Percentiles rank a stretch among this genome's conserved stretches.
Evolutionary conservation across 768 basidiomycete genomes (phyloP).

Genomic region (Suillus sp.): DNA sequence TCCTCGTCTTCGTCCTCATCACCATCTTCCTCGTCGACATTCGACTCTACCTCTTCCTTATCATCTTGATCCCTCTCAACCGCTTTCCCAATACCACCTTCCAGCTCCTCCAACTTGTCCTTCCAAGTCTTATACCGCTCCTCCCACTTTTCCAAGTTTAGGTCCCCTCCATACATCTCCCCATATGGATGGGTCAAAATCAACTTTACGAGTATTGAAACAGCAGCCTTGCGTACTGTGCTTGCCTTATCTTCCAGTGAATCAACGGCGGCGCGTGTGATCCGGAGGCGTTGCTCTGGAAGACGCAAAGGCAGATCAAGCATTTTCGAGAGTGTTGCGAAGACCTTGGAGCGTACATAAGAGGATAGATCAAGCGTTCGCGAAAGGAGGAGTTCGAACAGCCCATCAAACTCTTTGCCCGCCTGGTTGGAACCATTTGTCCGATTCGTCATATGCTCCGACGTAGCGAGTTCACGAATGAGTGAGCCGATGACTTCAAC

Average conservation of each 20-base stretch:
- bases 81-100: conserved; percentile 65
- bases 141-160: conserved; percentile 75
- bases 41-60: conserved; percentile 39
- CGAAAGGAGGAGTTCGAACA: conserved; percentile 84
- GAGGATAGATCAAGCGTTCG: conserved; percentile 87
- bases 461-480: conserved; percentile 74
- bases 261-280: conserved; percentile 75
- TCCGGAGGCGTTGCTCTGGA: conserved; percentile 78
- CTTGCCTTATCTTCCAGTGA: conserved; percentile 90
- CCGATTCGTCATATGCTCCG: conserved; percentile 49
- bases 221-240: conserved; percentile 83
- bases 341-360: conserved; percentile 90
- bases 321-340: conserved; percentile 72
- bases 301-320: conserved; percentile 80
- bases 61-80: conserved; percentile 46
- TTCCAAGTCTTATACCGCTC: conserved; percentile 63
- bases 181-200: conserved; percentile 90
- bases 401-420: conserved; percentile 74
- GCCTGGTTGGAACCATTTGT: conserved; percentile 33
- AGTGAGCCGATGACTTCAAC: conserved; percentile 88
- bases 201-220: conserved; percentile 71
- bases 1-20: conserved; percentile 27
- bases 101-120: conserved; percentile 69
- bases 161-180: conserved; percentile 76
- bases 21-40: conserved; percentile 33